Evolutionary conservation across 371 early-diverging fungal species (phyloP), one percentile per base, ranked within the genome.

Genomic region (Haplosporangium sp.): DNA sequence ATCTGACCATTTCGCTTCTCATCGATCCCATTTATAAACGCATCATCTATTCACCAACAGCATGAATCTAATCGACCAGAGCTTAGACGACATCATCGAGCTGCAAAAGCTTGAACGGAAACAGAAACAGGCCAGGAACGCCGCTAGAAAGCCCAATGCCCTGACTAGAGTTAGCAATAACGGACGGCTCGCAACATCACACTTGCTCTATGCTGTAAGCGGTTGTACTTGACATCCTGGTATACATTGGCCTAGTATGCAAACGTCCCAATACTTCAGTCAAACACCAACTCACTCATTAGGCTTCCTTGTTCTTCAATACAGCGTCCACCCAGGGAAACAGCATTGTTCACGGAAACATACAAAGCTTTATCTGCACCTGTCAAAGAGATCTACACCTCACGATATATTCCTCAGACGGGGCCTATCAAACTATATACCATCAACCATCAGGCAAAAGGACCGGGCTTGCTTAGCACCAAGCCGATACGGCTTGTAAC

Each of bases 71-170:
- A 56, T 87, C 55, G 85, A 86, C 64, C 70, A 71, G 58, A 85
- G 86, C 50, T 83, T 88, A 45, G 89, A 86, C 48, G 86, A 88
- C 55, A 86, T 84, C 37, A 87, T 87, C 55, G 82, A 70, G 60
- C 48, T 76, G 16, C 70, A 82, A 51, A 83, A 76, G 76, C 53
- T 42, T 47, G 55, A 51, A 11, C 65, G 62, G 38, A 74, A 64
- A 63, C 80, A 65, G 54, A 23, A 29, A 29, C 29, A 29, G 1
- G 29, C 10, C 36, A 21, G 11, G 13, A 12, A 42, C 37, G 42
- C 36, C 11, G 14, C 53, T 6, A 66, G 55, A 55, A 56, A 54
- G 12, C n/a, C 45, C 8, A 21, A 65, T 10, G n/a, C 50, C 51
- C 43, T 37, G 14, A 42, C 55, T 45, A 64, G 43, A 36, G 20